Percentiles rank a stretch among this genome's conserved stretches.
phyloP scores from a whole-genome alignment of 1,284 basidiomycete species.

The Mixia osmundae region DNA sequence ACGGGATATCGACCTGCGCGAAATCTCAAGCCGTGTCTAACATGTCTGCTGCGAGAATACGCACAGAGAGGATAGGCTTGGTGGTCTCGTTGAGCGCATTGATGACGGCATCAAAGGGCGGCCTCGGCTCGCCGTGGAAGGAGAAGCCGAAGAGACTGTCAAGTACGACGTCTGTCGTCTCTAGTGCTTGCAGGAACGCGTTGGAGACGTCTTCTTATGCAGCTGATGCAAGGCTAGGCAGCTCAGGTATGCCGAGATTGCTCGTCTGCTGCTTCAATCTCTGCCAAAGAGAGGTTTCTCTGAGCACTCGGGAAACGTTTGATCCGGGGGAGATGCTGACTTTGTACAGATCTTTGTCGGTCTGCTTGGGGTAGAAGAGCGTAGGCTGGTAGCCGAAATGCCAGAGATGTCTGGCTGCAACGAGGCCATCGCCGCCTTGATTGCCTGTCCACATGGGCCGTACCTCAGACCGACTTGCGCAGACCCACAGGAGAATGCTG shows the following conservation, averaged over 20 bases:
- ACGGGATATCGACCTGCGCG: constrained; percentile 63
- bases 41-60: background rate
- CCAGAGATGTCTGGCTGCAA: constrained; percentile 79
- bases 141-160: constrained; percentile 97
- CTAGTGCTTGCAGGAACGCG: constrained; percentile 17
- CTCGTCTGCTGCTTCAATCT: constrained; percentile 63
- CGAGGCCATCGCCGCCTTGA: constrained; percentile 84
- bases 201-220: constrained; percentile 8
- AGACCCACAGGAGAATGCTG: constrained; percentile 25
- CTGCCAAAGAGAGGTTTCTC: constrained; percentile 20
- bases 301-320: background rate
- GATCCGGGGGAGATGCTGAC: constrained; percentile 22
- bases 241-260: constrained; percentile 48
- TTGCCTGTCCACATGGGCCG: too few relatives aligned
- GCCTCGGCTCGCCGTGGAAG: constrained; percentile 48
- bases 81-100: constrained; percentile 37
- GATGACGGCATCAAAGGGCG: constrained; percentile 62
- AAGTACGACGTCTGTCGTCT: constrained; percentile 54
- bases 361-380: constrained; percentile 80
- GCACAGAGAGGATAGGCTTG: constrained; percentile 42
- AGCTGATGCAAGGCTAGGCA: constrained; percentile 29
- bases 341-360: constrained; percentile 68
- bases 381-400: constrained; percentile 71
- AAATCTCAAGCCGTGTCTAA: constrained; percentile 13
- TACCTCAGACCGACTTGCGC: background rate